phyloP scores from a whole-genome alignment of 1,284 basidiomycete genomes.

The Hortiboletus rubellus region DNA sequence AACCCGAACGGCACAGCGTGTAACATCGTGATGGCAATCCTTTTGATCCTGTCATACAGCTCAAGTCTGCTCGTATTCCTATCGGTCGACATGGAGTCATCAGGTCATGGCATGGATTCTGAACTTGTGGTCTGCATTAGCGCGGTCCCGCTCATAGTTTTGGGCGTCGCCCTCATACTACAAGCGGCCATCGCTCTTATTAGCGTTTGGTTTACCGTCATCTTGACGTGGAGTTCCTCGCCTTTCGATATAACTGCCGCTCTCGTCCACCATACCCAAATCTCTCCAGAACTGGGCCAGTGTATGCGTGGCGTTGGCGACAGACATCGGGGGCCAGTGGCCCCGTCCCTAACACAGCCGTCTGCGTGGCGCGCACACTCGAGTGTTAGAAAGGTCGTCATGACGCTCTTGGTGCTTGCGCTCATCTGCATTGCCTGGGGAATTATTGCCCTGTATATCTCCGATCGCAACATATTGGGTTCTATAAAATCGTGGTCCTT shows the following conservation, averaged over 20 bases:
- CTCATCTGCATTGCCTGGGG: constrained; percentile 26
- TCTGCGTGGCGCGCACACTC: constrained; percentile 33
- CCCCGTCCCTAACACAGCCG: constrained; percentile 20
- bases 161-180: constrained; percentile 23
- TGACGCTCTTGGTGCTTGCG: constrained; percentile 26
- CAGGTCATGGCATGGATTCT: constrained; percentile 12
- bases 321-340: constrained; percentile 9
- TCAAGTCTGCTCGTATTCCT: constrained; percentile 29
- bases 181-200: constrained; percentile 28
- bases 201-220: constrained; percentile 18
- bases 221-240: constrained; percentile 36
- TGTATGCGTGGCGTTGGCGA: constrained; percentile 28
- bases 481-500: constrained; percentile 26
- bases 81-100: constrained; percentile 18
- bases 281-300: constrained; percentile 13
- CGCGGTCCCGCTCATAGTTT: constrained; percentile 31
- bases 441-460: constrained; percentile 16
- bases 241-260: constrained; percentile 36
- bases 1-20: constrained; percentile 27
- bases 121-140: constrained; percentile 20
- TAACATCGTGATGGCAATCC: constrained; percentile 27
- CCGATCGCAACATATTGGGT: constrained; percentile 11
- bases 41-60: constrained; percentile 31
- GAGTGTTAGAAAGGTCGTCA: constrained; percentile 18
- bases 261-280: constrained; percentile 29